Base-by-base conservation (phyloP, 2,329 filamentous ascomycete species). In the Aschersonia sp. region DNA sequence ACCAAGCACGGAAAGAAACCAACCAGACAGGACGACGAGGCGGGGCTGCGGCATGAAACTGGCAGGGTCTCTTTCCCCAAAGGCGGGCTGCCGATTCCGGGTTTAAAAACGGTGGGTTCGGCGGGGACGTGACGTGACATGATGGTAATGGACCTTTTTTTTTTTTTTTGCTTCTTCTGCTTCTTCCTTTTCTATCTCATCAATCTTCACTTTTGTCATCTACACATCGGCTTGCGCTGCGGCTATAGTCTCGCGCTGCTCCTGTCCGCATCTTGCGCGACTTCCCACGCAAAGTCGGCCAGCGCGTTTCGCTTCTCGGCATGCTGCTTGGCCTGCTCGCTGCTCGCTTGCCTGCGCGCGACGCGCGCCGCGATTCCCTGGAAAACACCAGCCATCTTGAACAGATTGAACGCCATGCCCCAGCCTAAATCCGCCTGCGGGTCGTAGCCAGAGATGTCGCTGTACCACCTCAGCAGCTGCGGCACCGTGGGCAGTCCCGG, bases 281-380 rank as follows among this genome's bases (percentile, higher is more conserved):
- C 66, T 49, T 74, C 70, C 87, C 88, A 95, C 5, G 87, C 86
- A 56, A 84, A 72, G 63, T 87, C 73, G 0, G 83, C 88, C 69
- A 90, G 77, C 29, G 84, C 81, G 43, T 69, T 73, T 66, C 85
- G 81, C 62, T 78, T 76, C 48, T 68, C 69, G 0, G 74, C 87
- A 64, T 94, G 86, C 41, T 80, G 73, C 55, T 72, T 76, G 6
- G 92, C 92, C 61, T 84, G 77, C 49, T 79, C 84, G 62, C 87
- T 95, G 66, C 88, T 95, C 39, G 92, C 92, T 72, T 97, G 90
- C 45, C 90, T 71, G 44, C 76, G 68, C 30, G 92, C 92, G 62
- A 84, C 84, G 53, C 92, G 71, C 45, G 92, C 92, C 45, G 89
- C 89, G 61, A 98, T 97, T 4, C 92, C 92, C 69, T 98, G 92